Evolutionary conservation across 106 monocot species (phyloP).

Genomic region (Dendrobium nobile): DNA sequence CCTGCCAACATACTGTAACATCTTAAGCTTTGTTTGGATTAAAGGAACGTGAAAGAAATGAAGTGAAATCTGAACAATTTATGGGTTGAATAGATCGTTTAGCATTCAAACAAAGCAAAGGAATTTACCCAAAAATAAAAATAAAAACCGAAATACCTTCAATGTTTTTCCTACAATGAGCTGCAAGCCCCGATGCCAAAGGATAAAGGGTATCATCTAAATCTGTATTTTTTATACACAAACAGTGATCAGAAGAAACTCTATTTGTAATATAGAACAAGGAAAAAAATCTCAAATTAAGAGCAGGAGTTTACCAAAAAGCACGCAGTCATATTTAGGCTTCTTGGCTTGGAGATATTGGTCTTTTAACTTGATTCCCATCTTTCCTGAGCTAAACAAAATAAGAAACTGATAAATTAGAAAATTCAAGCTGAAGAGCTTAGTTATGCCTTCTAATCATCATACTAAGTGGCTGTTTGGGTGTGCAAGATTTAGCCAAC

Average conservation of each 20-base stretch:
- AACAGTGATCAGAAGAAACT: not conserved
- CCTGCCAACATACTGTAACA: not conserved
- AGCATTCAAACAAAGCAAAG: not conserved
- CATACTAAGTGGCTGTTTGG: not conserved
- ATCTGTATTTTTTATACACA: conserved; percentile 29
- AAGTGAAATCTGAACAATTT: not conserved
- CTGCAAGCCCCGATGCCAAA: conserved; percentile 56
- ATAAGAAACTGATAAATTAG: not conserved
- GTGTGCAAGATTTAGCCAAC: no score
- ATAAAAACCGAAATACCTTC: conserved; percentile 27
- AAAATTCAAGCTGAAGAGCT: not conserved
- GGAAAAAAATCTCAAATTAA: not conserved
- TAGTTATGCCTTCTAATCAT: not conserved
- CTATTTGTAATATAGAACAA: not conserved
- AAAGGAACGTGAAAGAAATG: not conserved
- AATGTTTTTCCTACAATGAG: conserved; percentile 60
- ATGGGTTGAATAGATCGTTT: not conserved
- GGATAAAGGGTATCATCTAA: conserved; percentile 95
- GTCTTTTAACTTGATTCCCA: conserved; percentile 48
- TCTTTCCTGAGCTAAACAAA: not conserved
- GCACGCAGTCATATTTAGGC: conserved; percentile 67
- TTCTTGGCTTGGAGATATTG: conserved; percentile 29
- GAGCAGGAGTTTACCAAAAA: conserved; percentile 53
- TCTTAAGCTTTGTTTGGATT: not conserved
- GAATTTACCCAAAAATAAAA: not conserved